These are phyloP conservation scores for Ceratocystis eucalypticola DNA, from an alignment of 2,329 filamentous ascomycete species.

Conservation along the genomic window DNA sequence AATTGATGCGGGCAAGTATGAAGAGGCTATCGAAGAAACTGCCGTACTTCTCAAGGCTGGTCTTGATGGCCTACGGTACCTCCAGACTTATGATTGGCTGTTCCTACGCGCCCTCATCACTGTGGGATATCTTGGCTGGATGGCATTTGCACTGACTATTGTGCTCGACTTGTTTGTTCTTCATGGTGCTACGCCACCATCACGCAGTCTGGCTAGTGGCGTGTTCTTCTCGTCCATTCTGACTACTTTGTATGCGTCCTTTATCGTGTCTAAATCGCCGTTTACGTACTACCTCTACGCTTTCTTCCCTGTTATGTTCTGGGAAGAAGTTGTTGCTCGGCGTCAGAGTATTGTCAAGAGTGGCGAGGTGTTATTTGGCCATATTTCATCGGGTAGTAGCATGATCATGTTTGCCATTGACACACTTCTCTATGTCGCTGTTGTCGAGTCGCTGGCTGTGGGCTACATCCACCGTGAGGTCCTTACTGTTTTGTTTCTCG, in stretches of 20 bases:
- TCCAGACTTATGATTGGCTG: constrained; percentile 97
- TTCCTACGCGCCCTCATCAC: constrained; percentile 85
- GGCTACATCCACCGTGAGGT: constrained; percentile 87
- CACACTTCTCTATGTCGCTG: constrained; percentile 50
- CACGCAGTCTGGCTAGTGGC: constrained; percentile 45
- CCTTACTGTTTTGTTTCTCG: constrained; percentile 63
- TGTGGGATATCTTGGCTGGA: constrained; percentile 86
- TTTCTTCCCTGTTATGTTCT: constrained; percentile 86
- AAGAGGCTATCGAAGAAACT: constrained; percentile 68
- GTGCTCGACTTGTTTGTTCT: constrained; percentile 82
- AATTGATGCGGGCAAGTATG: constrained; percentile 52
- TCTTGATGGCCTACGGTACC: constrained; percentile 73
- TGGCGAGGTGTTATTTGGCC: constrained; percentile 51
- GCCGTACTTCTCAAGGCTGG: constrained; percentile 62
- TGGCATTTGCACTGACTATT: constrained; percentile 77
- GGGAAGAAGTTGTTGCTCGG: constrained; percentile 84
- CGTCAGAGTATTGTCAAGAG: constrained; percentile 57
- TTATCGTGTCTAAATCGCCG: constrained; percentile 67
- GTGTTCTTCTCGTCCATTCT: constrained; percentile 62
- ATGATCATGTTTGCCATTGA: constrained; percentile 50
- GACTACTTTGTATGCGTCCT: constrained; percentile 62
- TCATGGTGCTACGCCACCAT: constrained; percentile 50
- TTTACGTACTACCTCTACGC: constrained; percentile 80
- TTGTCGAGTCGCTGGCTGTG: constrained; percentile 76
- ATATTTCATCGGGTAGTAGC: constrained; percentile 48